Conservation (phyloP, 2,329 filamentous ascomycete species). For the Phialemonium atrogriseum region DNA sequence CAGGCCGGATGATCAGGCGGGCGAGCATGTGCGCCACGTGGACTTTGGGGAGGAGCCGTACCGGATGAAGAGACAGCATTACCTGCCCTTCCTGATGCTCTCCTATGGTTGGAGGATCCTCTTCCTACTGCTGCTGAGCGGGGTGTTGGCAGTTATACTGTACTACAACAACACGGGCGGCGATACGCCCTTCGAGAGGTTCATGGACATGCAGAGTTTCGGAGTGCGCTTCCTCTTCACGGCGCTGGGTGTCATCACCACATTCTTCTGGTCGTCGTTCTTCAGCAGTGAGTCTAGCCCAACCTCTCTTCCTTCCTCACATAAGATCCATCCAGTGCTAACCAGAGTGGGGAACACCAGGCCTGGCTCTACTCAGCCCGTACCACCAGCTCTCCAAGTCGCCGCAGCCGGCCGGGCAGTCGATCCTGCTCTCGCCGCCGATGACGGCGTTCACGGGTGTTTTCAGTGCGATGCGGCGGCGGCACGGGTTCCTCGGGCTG, state of each 20-base stretch:
- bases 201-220: conserved; percentile 30
- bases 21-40: neutral
- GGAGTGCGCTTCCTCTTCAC: conserved; percentile 32
- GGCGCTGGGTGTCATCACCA: conserved; percentile 26
- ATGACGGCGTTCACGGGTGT: conserved; percentile 23
- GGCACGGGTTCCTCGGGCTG: conserved; percentile 22
- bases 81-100: conserved; percentile 21
- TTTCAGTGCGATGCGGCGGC: conserved; percentile 21
- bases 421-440: conserved; percentile 24
- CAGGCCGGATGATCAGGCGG: neutral
- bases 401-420: conserved; percentile 18
- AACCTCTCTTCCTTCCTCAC: too few relatives aligned
- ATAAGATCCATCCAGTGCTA: too few relatives aligned
- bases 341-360: too few relatives aligned
- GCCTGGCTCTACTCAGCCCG: conserved; percentile 25
- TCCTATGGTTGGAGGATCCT: conserved; percentile 14
- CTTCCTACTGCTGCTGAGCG: conserved; percentile 18
- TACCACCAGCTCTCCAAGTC: conserved; percentile 23
- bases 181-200: conserved; percentile 28
- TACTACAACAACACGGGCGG: conserved; percentile 27
- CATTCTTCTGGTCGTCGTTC: conserved; percentile 28
- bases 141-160: conserved; percentile 22
- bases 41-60: neutral
- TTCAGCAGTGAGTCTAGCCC: conserved; percentile 25
- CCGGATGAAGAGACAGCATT: conserved; percentile 7